Conservation (phyloP, 2,329 filamentous ascomycete genomes). For the Ophiostoma triangulosporum region DNA sequence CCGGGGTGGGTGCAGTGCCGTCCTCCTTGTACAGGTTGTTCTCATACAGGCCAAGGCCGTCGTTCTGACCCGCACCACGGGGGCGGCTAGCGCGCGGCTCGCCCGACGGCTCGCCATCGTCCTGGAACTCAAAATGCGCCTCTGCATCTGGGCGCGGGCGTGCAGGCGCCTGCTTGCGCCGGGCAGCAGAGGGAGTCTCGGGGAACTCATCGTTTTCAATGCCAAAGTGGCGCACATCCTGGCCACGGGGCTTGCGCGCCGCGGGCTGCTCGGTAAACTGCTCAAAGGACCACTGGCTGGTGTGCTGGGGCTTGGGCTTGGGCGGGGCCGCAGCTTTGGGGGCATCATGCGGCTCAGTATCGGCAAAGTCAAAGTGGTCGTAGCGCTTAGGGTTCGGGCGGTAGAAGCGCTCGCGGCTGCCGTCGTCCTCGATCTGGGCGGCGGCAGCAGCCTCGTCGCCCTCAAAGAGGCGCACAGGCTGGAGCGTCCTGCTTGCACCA, state of each 20-base stretch:
- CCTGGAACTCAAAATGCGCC: slow-evolving; percentile 70
- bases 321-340: slow-evolving; percentile 28
- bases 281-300: slow-evolving; percentile 73
- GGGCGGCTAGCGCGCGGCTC: slow-evolving; percentile 32
- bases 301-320: slow-evolving; percentile 46
- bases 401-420: slow-evolving; percentile 31
- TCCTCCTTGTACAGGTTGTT: slow-evolving; percentile 58
- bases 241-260: slow-evolving; percentile 46
- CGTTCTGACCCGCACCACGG: slow-evolving; percentile 48
- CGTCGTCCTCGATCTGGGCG: slow-evolving; percentile 18
- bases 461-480: slow-evolving; percentile 50
- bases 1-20: slow-evolving; percentile 25
- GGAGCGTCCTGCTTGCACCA: slow-evolving; percentile 48
- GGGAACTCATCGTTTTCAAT: slow-evolving; percentile 50
- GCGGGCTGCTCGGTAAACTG: slow-evolving; percentile 65
- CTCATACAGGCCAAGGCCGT: slow-evolving; percentile 59
- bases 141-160: slow-evolving; percentile 69
- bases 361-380: slow-evolving; percentile 71
- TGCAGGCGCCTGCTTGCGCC: slow-evolving; percentile 40
- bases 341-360: slow-evolving; percentile 40
- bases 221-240: slow-evolving; percentile 69
- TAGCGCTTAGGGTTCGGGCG: slow-evolving; percentile 67
- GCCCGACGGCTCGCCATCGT: slow-evolving; percentile 51
- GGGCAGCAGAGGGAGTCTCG: slow-evolving; percentile 35
- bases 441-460: slow-evolving; percentile 18